Evolutionary conservation across 208 protist genomes (phyloP), one percentile per base, ranked within the genome.

Genomic region (Trypanosomatidae sp.): DNA sequence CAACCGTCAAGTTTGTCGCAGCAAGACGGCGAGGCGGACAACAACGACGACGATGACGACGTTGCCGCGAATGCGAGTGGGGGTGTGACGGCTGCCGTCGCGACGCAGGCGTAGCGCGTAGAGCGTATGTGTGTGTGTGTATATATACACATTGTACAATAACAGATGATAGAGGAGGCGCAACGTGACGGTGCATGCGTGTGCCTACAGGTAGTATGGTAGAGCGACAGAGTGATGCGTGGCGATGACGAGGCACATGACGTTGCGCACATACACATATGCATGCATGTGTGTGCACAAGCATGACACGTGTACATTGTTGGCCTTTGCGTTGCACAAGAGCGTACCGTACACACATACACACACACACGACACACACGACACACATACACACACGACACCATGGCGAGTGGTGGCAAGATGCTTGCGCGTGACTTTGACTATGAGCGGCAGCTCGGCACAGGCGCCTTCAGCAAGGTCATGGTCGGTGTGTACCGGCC

Each of bases 381-480:
- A 21, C 27, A 10, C 18, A 33, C 4, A n/a, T 23, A 21, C 15
- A 24, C 38, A 7, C 8, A 20, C 20, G 7, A 21, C 27, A 10
- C 18, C 4, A 53, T 5, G 13, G 19, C 4, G 3, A 35, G 28
- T 6, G 30, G 33, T 5, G 42, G 28, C 13, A 73, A 74, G 38
- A 92, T 92, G 78, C 47, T 32, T 18, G 64, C 75, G 18, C 48
- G 53, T 46, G 78, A 92, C 53, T 92, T 92, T 57, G 66, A 83
- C 47, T 82, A 86, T 42, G 78, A 73, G 33, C 56, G 49, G 33
- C 54, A 55, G 18, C 51, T 93, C 8, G 84, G 84, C 21, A 80
- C 71, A 0, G 84, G 84, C 8, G 72, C 84, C 15, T 93, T 93
- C 50, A 93, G 84, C 61, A 93, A 88, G 33, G 84, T 93, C 6